Evolutionary conservation across 163 green algal species (phyloP), one percentile per base, ranked within the genome.

Genomic region (Chlamydomonas reinhardtii): DNA sequence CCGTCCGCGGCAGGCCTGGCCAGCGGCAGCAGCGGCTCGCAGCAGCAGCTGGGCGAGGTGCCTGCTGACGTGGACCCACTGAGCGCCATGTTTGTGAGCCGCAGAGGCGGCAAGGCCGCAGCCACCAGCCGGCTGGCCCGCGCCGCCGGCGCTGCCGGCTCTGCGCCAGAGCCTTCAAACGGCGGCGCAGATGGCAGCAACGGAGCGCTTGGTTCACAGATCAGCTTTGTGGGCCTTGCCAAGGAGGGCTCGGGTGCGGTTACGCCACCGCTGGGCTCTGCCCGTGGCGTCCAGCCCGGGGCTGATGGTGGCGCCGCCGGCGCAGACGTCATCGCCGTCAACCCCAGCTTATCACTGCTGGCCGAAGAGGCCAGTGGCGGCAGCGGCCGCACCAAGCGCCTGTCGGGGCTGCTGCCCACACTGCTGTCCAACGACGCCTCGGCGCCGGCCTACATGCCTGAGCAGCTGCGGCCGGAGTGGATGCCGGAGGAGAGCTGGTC

Each of bases 401-500:
- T 87, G 59, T 83, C 83, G 14, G 73, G 73, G 17, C 61, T 88
- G 43, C 73, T 88, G 39, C 82, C 64, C 4, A 39, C 56, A 16
- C 62, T 88, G n/a, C 39, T 79, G 29, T 16, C 32, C 32, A 72
- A 71, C 15, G 69, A 85, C 68, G 79, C 79, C 66, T 37, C 52
- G 9, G 79, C 79, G 52, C 79, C 79, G 37, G 79, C 79, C 31
- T 85, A 78, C 76, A 72, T 92, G n/a, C 89, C 79, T 2, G 84
- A 90, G 5, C 34, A 62, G 14, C 68, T 90, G 79, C 69, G 70
- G 20, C 89, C 89, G 14, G 59, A 76, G 14, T 92, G 89, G 89
- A 69, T 92, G 54, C 73, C 89, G 1, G 80, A 90, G 15, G 84
- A 89, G 9, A 72, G 35, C 74, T 92, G 89, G 89, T 56, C 29